A percentile compares a stretch with the other conserved stretches of the same genome.
Conservation (phyloP, 1,139 yeast species). For the Geotrichum phurueaensis region DNA sequence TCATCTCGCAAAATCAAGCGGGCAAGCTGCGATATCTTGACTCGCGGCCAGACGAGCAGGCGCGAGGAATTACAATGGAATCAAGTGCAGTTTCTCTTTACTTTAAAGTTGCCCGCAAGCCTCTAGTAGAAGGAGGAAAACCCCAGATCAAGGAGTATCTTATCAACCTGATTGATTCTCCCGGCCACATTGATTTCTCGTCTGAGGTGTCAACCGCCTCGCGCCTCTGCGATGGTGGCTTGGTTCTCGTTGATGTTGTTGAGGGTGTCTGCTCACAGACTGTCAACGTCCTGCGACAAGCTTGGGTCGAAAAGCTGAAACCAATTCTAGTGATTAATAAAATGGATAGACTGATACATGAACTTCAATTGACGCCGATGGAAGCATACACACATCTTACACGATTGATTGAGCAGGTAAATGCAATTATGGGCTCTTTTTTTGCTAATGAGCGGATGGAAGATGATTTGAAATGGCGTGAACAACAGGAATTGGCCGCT, state of each 20-base stretch:
- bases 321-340: slow-evolving; percentile 91
- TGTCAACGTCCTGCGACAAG: slow-evolving; percentile 86
- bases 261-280: slow-evolving; percentile 99
- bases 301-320: slow-evolving; percentile 88
- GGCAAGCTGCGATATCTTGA: slow-evolving; percentile 92
- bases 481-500: slow-evolving; percentile 41
- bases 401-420: slow-evolving; percentile 82
- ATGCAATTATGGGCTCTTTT: slow-evolving; percentile 89
- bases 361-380: slow-evolving; percentile 70
- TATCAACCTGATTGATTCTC: slow-evolving; percentile 91
- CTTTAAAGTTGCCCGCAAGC: slow-evolving; percentile 42
- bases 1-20: slow-evolving; percentile 89
- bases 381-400: slow-evolving; percentile 83
- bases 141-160: slow-evolving; percentile 60
- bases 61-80: slow-evolving; percentile 97
- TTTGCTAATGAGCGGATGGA: slow-evolving; percentile 92
- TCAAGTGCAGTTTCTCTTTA: slow-evolving; percentile 86
- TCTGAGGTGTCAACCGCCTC: slow-evolving; percentile 96
- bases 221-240: slow-evolving; percentile 92
- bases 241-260: slow-evolving; percentile 78
- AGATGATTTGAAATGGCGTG: slow-evolving; percentile 81
- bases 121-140: slow-evolving; percentile 36
- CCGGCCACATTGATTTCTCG: slow-evolving; percentile 96
- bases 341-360: slow-evolving; percentile 78
- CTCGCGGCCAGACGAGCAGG: slow-evolving; percentile 91